A percentile compares a stretch with the other conserved stretches of the same genome.
Conservation (phyloP, 2,329 filamentous ascomycete species). For the Beauveria pseudobassiana region DNA sequence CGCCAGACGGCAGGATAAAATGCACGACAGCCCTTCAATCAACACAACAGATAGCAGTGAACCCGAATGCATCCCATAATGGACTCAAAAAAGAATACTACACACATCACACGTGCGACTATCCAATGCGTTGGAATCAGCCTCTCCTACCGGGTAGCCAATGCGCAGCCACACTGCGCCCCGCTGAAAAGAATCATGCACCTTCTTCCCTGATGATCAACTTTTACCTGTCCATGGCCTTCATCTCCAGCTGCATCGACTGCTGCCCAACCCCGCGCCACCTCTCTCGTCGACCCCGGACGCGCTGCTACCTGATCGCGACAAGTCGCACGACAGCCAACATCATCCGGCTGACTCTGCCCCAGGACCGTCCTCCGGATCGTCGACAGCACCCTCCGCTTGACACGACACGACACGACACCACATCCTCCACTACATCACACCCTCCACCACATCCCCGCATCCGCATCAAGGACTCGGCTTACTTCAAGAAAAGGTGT, state of each 20-base stretch:
- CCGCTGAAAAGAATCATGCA: conserved; percentile 8
- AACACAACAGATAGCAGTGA: neutral
- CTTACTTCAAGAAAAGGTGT: conserved; percentile 10
- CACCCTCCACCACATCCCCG: neutral
- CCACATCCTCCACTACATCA: neutral
- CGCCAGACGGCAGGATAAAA: no score
- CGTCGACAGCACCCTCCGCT: neutral
- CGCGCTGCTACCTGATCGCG: neutral
- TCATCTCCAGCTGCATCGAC: neutral
- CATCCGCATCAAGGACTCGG: neutral
- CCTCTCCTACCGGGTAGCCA: neutral
- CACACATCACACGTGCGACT: neutral
- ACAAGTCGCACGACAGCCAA: neutral
- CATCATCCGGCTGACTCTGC: neutral
- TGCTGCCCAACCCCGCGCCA: conserved; percentile 6
- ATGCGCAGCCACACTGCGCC: neutral
- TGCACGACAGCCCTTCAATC: neutral
- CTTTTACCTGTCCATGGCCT: neutral
- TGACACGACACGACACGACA: neutral
- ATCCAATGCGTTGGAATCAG: neutral
- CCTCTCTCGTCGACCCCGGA: neutral
- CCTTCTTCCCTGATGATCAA: conserved; percentile 3
- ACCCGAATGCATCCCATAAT: neutral
- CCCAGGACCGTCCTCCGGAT: neutral
- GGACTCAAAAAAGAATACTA: no score